Conservation (phyloP, 306 rosid species). For the Vigna unguiculata region DNA sequence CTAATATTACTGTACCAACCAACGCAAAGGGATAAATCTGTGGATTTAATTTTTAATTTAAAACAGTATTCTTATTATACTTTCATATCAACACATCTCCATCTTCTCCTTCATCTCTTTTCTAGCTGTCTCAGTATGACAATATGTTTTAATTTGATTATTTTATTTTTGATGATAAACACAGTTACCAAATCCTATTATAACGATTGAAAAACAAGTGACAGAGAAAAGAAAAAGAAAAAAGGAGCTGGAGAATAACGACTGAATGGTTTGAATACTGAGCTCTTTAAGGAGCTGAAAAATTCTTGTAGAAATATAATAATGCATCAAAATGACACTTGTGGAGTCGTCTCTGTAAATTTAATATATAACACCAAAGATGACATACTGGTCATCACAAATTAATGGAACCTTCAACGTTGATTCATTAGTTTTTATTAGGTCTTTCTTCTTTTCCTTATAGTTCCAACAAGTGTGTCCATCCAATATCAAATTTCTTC, state of each 20-base stretch:
- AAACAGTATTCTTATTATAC: no score
- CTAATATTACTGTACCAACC: no score
- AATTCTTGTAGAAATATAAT: conserved; percentile 2
- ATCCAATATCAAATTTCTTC: neutral
- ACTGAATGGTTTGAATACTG: neutral
- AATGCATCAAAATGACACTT: neutral
- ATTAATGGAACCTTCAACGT: neutral
- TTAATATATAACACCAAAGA: neutral
- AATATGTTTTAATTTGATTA: neutral
- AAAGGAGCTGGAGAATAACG: neutral
- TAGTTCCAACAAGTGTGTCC: conserved; percentile 1
- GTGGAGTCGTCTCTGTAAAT: neutral
- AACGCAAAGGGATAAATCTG: no score
- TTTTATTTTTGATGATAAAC: conserved; percentile 4
- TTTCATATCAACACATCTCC: neutral
- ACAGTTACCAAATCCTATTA: conserved; percentile 31
- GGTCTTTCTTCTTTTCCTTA: neutral
- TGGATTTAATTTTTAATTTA: no score
- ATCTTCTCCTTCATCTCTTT: neutral
- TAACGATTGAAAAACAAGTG: neutral
- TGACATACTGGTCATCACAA: neutral
- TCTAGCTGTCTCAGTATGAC: neutral
- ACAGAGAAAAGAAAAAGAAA: neutral
- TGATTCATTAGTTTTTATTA: neutral
- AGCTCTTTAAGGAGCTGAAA: neutral